Conservation (phyloP, 2,329 filamentous ascomycete genomes). For the Verticillium isaacii region DNA sequence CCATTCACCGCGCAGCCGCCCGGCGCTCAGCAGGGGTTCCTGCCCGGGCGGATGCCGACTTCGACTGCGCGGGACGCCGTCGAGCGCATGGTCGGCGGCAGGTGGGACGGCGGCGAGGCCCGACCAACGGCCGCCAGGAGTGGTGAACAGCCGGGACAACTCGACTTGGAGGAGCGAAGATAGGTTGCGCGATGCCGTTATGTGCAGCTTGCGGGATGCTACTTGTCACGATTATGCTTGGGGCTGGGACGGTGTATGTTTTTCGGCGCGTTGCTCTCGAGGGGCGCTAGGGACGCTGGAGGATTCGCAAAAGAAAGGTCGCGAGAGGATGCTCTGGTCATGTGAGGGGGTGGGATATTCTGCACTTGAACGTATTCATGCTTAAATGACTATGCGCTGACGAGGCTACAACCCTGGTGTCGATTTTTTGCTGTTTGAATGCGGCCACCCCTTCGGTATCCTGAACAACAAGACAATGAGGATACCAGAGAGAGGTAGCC, state of each 20-base stretch:
- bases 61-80: slow-evolving; percentile 46
- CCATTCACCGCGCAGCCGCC: slow-evolving; percentile 19
- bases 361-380: not conserved
- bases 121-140: not conserved
- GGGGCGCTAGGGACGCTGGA: not conserved
- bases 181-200: not conserved
- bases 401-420: not conserved
- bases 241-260: not conserved
- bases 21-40: not conserved
- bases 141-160: not conserved
- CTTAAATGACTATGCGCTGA: not conserved
- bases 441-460: too few species aligned
- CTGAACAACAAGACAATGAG: too few species aligned
- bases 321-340: not conserved
- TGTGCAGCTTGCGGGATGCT: not conserved
- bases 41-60: slow-evolving; percentile 15
- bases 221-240: not conserved
- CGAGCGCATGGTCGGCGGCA: slow-evolving; percentile 60
- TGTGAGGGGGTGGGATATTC: not conserved
- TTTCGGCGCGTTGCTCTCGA: not conserved
- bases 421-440: not conserved
- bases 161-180: not conserved
- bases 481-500: too few species aligned
- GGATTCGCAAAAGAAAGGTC: not conserved
- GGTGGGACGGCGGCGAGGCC: not conserved